Evolutionary conservation across 768 basidiomycete genomes (phyloP).

Genomic region (Phanerochaete sordida): DNA sequence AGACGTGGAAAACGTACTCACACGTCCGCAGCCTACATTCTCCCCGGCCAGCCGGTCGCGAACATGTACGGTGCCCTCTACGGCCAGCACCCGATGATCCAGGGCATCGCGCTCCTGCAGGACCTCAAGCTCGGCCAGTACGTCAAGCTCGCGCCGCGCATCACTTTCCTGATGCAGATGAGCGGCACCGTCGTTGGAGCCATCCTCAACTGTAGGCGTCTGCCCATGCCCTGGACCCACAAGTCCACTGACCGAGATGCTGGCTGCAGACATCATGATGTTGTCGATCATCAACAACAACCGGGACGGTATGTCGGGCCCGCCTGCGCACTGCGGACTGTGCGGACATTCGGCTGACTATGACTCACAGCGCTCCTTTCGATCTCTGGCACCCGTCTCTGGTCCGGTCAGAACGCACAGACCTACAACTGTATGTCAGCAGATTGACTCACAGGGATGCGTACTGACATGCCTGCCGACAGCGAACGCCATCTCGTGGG

Average conservation of each 20-base stretch:
- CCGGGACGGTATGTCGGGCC: slow-evolving; percentile 16
- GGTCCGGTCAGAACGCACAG: slow-evolving; percentile 50
- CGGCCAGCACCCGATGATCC: slow-evolving; percentile 31
- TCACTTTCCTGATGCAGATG: slow-evolving; percentile 43
- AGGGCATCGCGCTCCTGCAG: slow-evolving; percentile 48
- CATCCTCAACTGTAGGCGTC: slow-evolving; percentile 35
- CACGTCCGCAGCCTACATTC: slow-evolving; percentile 21
- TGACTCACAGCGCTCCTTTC: slow-evolving; percentile 40
- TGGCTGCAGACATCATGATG: slow-evolving; percentile 25
- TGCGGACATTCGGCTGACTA: too few species aligned
- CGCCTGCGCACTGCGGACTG: too few species aligned
- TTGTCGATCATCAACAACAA: slow-evolving; percentile 26
- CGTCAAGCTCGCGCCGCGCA: slow-evolving; percentile 59
- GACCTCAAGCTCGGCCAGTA: slow-evolving; percentile 58
- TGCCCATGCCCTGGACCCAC: background rate
- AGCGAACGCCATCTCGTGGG: slow-evolving; percentile 50
- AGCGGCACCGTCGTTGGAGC: slow-evolving; percentile 48
- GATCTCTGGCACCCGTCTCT: slow-evolving; percentile 51
- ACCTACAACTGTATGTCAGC: slow-evolving; percentile 40
- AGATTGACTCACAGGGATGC: background rate
- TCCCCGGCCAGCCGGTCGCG: slow-evolving; percentile 26
- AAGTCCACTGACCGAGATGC: background rate
- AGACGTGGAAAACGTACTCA: too few species aligned
- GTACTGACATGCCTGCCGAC: background rate
- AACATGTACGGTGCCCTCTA: slow-evolving; percentile 43